These are phyloP conservation scores for Fragilaria crotonensis DNA, from an alignment of 108 stramenopile species.

Conservation along the genomic window DNA sequence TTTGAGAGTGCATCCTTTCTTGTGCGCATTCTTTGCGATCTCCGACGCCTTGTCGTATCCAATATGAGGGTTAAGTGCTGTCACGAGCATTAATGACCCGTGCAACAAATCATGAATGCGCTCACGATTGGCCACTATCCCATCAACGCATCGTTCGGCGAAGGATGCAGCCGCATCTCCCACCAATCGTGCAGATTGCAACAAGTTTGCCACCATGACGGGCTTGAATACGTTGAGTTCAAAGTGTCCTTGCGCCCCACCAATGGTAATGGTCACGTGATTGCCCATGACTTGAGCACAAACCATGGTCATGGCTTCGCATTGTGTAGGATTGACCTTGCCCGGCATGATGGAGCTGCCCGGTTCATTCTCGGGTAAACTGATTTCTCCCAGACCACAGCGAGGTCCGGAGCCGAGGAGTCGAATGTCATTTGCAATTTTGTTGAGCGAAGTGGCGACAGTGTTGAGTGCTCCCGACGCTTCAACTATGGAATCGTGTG, in stretches of 20 bases:
- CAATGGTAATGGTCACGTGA: constrained; percentile 86
- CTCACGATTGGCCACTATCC: constrained; percentile 78
- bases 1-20: constrained; percentile 86
- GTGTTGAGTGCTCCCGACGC: constrained; percentile 89
- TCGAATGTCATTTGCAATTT: constrained; percentile 97
- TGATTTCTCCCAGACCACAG: constrained; percentile 93
- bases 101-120: constrained; percentile 82
- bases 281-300: constrained; percentile 99
- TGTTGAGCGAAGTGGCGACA: constrained; percentile 84
- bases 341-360: constrained; percentile 99
- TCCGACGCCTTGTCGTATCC: constrained; percentile 96
- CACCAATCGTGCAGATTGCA: constrained; percentile 88
- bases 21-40: constrained; percentile 96
- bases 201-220: constrained; percentile 89
- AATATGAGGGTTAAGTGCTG: constrained; percentile 96
- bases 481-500: constrained; percentile 93
- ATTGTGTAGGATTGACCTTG: constrained; percentile 99
- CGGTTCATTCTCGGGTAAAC: constrained; percentile 95
- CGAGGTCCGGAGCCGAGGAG: constrained; percentile 91
- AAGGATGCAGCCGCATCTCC: constrained; percentile 86
- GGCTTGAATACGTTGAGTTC: constrained; percentile 99
- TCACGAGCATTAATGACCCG: constrained; percentile 94
- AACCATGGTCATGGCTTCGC: constrained; percentile 98
- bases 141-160: constrained; percentile 83
- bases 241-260: constrained; percentile 95